These are phyloP conservation scores for Erigeron philadelphicus DNA, from an alignment of 140 eudicot genomes.

Conservation along the genomic window DNA sequence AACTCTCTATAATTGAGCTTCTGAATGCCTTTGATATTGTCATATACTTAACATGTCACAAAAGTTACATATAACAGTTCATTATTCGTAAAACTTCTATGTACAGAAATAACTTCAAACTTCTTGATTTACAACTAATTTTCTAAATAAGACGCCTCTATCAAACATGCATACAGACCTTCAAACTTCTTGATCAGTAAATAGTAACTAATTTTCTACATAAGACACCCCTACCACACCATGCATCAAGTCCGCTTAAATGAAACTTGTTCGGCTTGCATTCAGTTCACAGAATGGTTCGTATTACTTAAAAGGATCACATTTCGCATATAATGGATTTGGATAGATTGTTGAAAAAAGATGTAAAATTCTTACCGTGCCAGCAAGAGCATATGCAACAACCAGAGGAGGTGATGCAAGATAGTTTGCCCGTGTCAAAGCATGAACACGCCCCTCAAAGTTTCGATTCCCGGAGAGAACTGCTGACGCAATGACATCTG, in stretches of 20 bases:
- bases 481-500: slow-evolving; percentile 95
- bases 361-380: slow-evolving; percentile 55
- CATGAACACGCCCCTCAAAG: slow-evolving; percentile 97
- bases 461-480: slow-evolving; percentile 93
- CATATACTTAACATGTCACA: not conserved
- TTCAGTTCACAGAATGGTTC: too few relatives aligned
- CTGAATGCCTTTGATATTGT: not conserved
- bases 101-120: too few relatives aligned
- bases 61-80: not conserved
- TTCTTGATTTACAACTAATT: not conserved
- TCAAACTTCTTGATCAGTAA: too few relatives aligned
- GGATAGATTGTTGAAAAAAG: slow-evolving; percentile 5
- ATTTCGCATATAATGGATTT: not conserved
- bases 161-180: too few relatives aligned
- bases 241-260: too few relatives aligned
- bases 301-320: too few relatives aligned
- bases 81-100: not conserved
- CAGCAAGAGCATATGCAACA: slow-evolving; percentile 99
- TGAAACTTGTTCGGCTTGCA: too few relatives aligned
- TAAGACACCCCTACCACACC: too few relatives aligned
- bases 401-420: slow-evolving; percentile 98
- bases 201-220: too few relatives aligned
- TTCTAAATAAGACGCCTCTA: not conserved
- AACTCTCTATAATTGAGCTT: not conserved
- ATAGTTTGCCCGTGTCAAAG: slow-evolving; percentile 90